Base-by-base conservation (phyloP, 2,329 filamentous ascomycete genomes). In the Botryosphaeria dothidea region DNA sequence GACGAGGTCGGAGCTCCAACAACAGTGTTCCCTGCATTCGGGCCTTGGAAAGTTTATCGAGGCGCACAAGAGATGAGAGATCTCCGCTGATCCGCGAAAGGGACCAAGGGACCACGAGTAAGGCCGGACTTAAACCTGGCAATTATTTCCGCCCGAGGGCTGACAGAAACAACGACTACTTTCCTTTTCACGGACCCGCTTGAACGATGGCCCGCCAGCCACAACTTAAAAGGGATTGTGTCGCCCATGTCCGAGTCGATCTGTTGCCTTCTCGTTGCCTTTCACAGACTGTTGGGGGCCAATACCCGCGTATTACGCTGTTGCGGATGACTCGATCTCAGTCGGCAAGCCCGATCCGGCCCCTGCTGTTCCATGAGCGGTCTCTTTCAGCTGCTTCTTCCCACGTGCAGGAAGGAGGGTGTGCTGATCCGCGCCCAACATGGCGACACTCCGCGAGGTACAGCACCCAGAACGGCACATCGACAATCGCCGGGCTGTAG, bases 321-420 rank as follows among this genome's bases (percentile, higher is more conserved):
- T 34, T 34, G 31, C 31, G 7, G 31, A n/a, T n/a, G 31, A 34
- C 31, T 6, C 31, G 31, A 34, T 34, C 31, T 34, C n/a, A n/a
- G n/a, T n/a, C n/a, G n/a, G n/a, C n/a, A n/a, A n/a, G n/a, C n/a
- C n/a, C n/a, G n/a, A n/a, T n/a, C n/a, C n/a, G n/a, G n/a, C n/a
- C n/a, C n/a, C n/a, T n/a, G n/a, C n/a, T n/a, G n/a, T n/a, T n/a
- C n/a, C n/a, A n/a, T n/a, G n/a, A n/a, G n/a, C n/a, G n/a, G n/a
- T n/a, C n/a, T n/a, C n/a, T n/a, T 57, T 19, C 36, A 57, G 52
- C 52, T 57, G 52, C 52, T 57, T 23, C 45, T 38, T 57, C 34
- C 3, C 21, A 43, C 9, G n/a, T 15, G 36, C 23, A 51, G 23
- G 15, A 25, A 9, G 27, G 23, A 23, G 52, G 17, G 38, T 3